These are phyloP conservation scores for Remersonia thermophila DNA, from an alignment of 2,329 filamentous ascomycete species.

Conservation along the genomic window DNA sequence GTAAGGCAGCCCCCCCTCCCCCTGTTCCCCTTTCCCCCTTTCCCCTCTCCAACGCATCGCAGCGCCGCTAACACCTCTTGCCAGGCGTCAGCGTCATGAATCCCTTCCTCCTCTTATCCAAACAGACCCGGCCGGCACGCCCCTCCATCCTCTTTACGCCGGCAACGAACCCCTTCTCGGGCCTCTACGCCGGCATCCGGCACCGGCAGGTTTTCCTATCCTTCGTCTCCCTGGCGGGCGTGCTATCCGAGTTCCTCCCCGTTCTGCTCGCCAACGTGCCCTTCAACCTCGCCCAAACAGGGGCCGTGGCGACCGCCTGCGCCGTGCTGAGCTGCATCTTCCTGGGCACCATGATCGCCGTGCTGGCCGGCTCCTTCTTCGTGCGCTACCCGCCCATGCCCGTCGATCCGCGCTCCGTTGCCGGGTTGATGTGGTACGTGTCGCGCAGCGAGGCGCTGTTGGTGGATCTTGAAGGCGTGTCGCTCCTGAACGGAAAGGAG, in stretches of 20 bases:
- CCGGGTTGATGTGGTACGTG: constrained; percentile 33
- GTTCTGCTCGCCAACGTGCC: constrained; percentile 37
- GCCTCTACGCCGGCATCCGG: constrained; percentile 26
- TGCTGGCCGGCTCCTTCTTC: constrained; percentile 28
- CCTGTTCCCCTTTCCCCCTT: not conserved
- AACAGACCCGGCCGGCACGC: constrained; percentile 23
- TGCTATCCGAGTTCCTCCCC: constrained; percentile 39
- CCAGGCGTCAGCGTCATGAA: constrained; percentile 33
- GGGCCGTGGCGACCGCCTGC: constrained; percentile 28
- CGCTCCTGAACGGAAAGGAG: constrained; percentile 16
- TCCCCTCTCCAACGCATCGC: too few species aligned
- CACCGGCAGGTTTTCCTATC: constrained; percentile 29
- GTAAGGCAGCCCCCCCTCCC: constrained; percentile 15
- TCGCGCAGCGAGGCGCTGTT: constrained; percentile 19
- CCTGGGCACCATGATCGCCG: constrained; percentile 31
- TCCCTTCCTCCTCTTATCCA: constrained; percentile 31
- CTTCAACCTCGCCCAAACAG: constrained; percentile 30
- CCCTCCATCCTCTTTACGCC: constrained; percentile 30
- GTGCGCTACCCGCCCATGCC: constrained; percentile 32
- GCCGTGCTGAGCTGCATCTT: constrained; percentile 27
- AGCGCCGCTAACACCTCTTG: constrained; percentile 2
- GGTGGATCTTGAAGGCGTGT: constrained; percentile 17
- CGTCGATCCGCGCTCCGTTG: constrained; percentile 34
- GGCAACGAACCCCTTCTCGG: constrained; percentile 33
- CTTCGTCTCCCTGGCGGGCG: constrained; percentile 28